Evolutionary conservation across 169 alveolate species (phyloP).

Genomic region (Perkinsus chesapeaki): DNA sequence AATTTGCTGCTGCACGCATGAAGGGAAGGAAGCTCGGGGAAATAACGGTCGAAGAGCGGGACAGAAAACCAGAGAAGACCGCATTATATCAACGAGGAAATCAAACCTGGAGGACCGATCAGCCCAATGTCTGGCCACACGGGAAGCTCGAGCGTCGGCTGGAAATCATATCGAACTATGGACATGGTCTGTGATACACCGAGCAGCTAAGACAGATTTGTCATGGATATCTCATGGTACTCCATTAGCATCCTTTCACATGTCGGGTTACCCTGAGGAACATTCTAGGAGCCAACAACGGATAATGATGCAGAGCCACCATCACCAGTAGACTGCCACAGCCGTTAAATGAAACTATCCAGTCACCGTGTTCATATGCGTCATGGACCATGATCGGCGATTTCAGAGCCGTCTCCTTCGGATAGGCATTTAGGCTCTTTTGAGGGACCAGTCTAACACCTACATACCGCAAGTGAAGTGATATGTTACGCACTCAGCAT

Average conservation of each 20-base stretch:
- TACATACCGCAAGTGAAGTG: too few relatives aligned
- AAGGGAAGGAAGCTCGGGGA: not conserved
- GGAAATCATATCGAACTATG: not conserved
- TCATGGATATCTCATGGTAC: not conserved
- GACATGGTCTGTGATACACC: not conserved
- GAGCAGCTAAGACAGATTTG: not conserved
- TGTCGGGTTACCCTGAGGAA: not conserved
- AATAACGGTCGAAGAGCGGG: not conserved
- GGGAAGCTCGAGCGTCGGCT: not conserved
- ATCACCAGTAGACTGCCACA: slow-evolving; percentile 1
- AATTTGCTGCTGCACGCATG: not conserved
- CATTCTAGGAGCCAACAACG: not conserved
- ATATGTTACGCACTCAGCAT: too few relatives aligned
- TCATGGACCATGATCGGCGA: not conserved
- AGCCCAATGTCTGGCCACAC: too few relatives aligned
- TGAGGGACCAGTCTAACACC: not conserved
- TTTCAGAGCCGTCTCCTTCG: not conserved
- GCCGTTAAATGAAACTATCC: not conserved
- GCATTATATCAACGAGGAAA: not conserved
- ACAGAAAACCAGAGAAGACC: too few relatives aligned
- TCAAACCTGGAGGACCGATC: too few relatives aligned
- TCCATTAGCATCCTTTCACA: not conserved
- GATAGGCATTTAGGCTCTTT: not conserved
- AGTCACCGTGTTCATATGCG: not conserved
- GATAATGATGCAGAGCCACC: not conserved